These are phyloP conservation scores for Blakeslea trispora DNA, from an alignment of 371 early-diverging fungal genomes.

Conservation along the genomic window DNA sequence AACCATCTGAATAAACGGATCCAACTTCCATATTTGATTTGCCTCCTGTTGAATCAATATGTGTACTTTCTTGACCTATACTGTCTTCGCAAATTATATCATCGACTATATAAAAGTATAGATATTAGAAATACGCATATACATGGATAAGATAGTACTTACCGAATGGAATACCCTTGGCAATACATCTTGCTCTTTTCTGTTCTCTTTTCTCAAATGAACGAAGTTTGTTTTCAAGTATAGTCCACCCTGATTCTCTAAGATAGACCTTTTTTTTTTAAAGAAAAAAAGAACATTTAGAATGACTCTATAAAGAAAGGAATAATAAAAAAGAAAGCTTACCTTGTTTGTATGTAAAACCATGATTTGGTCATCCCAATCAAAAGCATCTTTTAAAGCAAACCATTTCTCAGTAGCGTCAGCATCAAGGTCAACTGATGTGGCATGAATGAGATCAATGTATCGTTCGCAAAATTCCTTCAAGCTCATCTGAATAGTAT, in stretches of 20 bases:
- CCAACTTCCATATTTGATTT: slow-evolving; percentile 26
- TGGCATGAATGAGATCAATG: slow-evolving; percentile 39
- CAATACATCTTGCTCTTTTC: slow-evolving; percentile 32
- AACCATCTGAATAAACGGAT: slow-evolving; percentile 53
- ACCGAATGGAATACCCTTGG: slow-evolving; percentile 35
- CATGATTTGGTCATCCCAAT: slow-evolving; percentile 31
- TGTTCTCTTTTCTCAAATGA: slow-evolving; percentile 42
- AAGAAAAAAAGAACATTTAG: slow-evolving; percentile 5
- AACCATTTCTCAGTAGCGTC: slow-evolving; percentile 24
- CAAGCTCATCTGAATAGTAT: slow-evolving; percentile 24
- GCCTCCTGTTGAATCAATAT: slow-evolving; percentile 16
- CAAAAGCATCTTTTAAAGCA: slow-evolving; percentile 24
- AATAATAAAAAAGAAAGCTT: too few relatives aligned
- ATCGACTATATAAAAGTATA: slow-evolving; percentile 1
- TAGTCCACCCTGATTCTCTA: slow-evolving; percentile 69
- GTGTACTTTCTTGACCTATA: slow-evolving; percentile 20
- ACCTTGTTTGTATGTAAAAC: slow-evolving; percentile 23
- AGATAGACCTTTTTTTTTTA: slow-evolving; percentile 59
- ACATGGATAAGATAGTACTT: too few relatives aligned
- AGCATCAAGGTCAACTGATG: slow-evolving; percentile 43
- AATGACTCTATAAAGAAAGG: too few relatives aligned
- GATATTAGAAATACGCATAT: too few relatives aligned
- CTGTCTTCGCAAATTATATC: slow-evolving; percentile 14
- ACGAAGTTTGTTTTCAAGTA: slow-evolving; percentile 61
- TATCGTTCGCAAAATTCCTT: slow-evolving; percentile 60